Percentiles rank a stretch among this genome's conserved stretches.
Evolutionary conservation across 2,329 filamentous ascomycete genomes (phyloP).

Genomic region (Fusarium oxysporum): DNA sequence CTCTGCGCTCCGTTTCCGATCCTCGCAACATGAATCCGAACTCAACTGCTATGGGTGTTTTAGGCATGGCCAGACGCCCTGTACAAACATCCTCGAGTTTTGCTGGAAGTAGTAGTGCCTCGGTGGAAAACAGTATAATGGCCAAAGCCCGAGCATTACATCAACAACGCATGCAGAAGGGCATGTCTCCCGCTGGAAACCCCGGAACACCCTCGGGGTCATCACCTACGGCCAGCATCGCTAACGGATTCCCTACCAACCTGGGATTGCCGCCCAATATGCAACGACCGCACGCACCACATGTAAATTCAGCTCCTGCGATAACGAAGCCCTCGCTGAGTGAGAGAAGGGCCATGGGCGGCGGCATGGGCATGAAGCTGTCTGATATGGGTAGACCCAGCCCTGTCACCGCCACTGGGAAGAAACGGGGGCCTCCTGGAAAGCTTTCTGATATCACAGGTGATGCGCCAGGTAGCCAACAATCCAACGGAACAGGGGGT

Average conservation of each 20-base stretch:
- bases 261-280: conserved; percentile 56
- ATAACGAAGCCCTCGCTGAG: conserved; percentile 70
- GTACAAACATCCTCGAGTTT: conserved; percentile 54
- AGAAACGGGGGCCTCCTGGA: conserved; percentile 53
- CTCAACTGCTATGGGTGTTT: conserved; percentile 84
- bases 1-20: conserved; percentile 70
- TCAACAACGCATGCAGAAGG: conserved; percentile 59
- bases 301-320: conserved; percentile 65
- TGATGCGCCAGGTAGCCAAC: conserved; percentile 24
- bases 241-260: conserved; percentile 58
- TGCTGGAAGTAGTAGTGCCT: conserved; percentile 45
- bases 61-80: conserved; percentile 73
- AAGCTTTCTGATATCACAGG: conserved; percentile 58
- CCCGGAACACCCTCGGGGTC: conserved; percentile 49
- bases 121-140: conserved; percentile 57
- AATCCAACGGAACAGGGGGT: conserved; percentile 50
- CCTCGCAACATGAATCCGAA: conserved; percentile 77
- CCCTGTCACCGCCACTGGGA: conserved; percentile 36
- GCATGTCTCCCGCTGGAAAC: conserved; percentile 50
- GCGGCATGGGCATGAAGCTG: conserved; percentile 63
- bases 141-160: conserved; percentile 62
- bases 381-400: conserved; percentile 59
- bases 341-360: conserved; percentile 66
- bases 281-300: conserved; percentile 60
- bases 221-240: conserved; percentile 50